Evolutionary conservation across 805 yeast genomes (phyloP), one percentile per base, ranked within the genome.

Genomic region (Lipomyces chichibuensis): DNA sequence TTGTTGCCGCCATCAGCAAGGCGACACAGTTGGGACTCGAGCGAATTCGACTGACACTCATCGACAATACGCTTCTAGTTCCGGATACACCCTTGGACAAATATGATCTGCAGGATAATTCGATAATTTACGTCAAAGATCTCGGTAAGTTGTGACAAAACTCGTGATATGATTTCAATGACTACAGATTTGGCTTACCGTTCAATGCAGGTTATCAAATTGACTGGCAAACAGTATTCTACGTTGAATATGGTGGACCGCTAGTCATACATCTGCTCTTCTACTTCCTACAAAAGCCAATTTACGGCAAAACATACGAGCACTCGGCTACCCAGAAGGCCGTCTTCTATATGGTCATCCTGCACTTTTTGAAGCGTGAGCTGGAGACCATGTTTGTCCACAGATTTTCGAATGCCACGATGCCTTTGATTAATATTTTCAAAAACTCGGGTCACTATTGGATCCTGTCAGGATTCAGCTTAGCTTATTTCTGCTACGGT

Each of bases 381-480:
- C 84, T 84, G 71, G 99, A 95, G 80, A 92, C 97, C 8, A 71
- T 89, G 29, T 88, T 86, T 75, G 88, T 95, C 61, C 99, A 95
- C 80, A 83, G 84, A 69, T 95, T 95, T 76, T 90, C 97, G 27
- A 82, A 87, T 66, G 87, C 91, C 32, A 95, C 99, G 14, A 95
- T 95, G 99, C 99, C 99, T 3, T 74, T 90, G 55, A 84, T 86
- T 77, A 90, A 92, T 78, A 79, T 95, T 66, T 90, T 94, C 84
- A 92, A 93, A 80, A 95, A 95, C 81, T 88, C 92, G 52, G 82
- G 85, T 71, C 98, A 95, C 78, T 95, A 95, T 80, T 94, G 98
- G 98, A 77, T 91, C n/a, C 81, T 94, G n/a, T 89, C 92, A 62
- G 98, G 98, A 11, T 76, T 85, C 17, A 76, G 82, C 66, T 77